phyloP scores from a whole-genome alignment of 1,284 basidiomycete genomes.

The Malassezia brasiliensis region DNA sequence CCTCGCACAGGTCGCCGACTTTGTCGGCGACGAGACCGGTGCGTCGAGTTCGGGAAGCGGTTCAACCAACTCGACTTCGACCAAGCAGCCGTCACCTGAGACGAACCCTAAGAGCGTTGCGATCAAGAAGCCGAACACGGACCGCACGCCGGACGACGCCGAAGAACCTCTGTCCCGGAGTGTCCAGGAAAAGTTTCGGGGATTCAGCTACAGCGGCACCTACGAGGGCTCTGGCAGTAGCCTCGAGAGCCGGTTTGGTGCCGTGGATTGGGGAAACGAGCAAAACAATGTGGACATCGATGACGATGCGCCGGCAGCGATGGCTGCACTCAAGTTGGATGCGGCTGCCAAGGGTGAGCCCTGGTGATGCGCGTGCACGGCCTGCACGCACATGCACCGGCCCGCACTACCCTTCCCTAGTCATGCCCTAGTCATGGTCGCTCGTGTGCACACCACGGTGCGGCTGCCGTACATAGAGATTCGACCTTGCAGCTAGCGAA shows the following conservation, averaged over 20 bases:
- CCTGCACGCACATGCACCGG: too few relatives aligned
- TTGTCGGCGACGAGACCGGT: constrained; percentile 3
- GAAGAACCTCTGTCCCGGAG: constrained; percentile 33
- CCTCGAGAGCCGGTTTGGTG: constrained; percentile 5
- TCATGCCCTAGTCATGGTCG: too few relatives aligned
- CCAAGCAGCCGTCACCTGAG: not conserved
- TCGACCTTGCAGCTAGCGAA: not conserved
- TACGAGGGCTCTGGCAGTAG: constrained; percentile 35
- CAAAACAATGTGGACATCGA: not conserved
- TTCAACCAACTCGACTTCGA: not conserved
- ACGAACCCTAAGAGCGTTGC: constrained; percentile 4
- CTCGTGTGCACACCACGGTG: too few relatives aligned
- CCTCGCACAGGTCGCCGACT: constrained; percentile 50
- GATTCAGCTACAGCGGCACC: constrained; percentile 44
- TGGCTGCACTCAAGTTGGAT: not conserved
- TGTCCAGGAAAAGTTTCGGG: constrained; percentile 47
- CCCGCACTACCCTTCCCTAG: too few relatives aligned
- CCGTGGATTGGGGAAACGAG: constrained; percentile 6
- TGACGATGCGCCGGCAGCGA: not conserved
- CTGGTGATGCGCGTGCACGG: not conserved
- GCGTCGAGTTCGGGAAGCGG: not conserved
- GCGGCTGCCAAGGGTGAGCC: not conserved
- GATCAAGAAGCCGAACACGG: constrained; percentile 17
- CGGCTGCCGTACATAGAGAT: too few relatives aligned
- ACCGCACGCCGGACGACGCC: constrained; percentile 20